Base-by-base conservation (phyloP, 2,329 filamentous ascomycete species). In the Penicillium sp. region DNA sequence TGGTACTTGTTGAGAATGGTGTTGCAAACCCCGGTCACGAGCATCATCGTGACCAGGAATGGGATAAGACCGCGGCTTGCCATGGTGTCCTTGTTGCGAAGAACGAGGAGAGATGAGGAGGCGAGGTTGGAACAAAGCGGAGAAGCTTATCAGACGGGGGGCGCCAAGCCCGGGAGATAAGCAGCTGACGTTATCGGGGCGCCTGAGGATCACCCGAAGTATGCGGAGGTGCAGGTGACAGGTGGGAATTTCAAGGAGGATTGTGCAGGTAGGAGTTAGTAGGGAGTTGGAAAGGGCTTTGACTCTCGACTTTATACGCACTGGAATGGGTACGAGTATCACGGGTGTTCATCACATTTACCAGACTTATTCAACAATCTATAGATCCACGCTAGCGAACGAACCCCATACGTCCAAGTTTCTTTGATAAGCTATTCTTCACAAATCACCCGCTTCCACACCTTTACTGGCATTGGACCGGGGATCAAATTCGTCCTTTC, bases 1-100 rank as follows among this genome's bases (percentile, higher is more conserved):
- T 97, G 93, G 68, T 92, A 97, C 71, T 99, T 99, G 63, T 93
- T 97, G 66, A 99, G 81, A 55, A 99, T 84, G 1, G 94, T 99
- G 73, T 99, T 99, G 81, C 91, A 96, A 56, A 96, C 91, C 57
- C 93, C 93, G 20, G 93, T 97, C 69, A 96, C 77, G 68, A 97
- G 81, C 93, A 97, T 97, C 90, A 97, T 95, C 64, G 82, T 88
- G 73, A 97, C 91, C 58, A 97, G 81, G 68, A 97, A 83, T 30
- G 91, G 91, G 54, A 97, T 84, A 49, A 91, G 70, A 30, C 84
- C 83, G 70, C 84, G 84, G 60, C 83, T 80, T 62, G 88, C 82
- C 89, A 96, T 95, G 61, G 42, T 52, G 41, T 34, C 52, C 39
- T n/a, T 18, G 13, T 26, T 52, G n/a, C 24, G 27, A 17, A 13